Conservation (phyloP, 441 rosid genomes). For the Arabidopsis lyrata region DNA sequence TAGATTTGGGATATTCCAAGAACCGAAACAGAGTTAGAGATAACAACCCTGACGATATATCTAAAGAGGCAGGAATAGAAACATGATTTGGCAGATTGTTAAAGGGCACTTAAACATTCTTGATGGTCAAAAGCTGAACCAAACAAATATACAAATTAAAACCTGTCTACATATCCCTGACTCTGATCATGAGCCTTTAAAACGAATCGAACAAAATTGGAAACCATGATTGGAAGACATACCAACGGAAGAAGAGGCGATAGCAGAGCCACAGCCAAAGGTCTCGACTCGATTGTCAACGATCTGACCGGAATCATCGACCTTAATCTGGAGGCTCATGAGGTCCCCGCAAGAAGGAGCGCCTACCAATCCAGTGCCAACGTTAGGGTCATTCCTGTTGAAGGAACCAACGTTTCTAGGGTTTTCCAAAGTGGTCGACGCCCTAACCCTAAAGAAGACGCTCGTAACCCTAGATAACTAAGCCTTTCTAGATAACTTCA, state of each 20-base stretch:
- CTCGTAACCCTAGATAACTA: constrained; percentile 46
- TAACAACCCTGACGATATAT: too few species aligned
- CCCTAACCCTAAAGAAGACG: constrained; percentile 34
- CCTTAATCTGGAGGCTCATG: constrained; percentile 85
- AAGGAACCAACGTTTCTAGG: constrained; percentile 48
- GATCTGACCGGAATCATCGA: constrained; percentile 73
- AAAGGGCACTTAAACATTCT: constrained; percentile 14
- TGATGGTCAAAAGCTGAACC: constrained; percentile 7
- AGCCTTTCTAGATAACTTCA: constrained; percentile 19
- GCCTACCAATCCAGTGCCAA: constrained; percentile 83
- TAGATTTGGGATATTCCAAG: not conserved
- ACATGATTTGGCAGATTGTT: too few species aligned
- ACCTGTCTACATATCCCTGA: too few species aligned
- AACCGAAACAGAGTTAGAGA: not conserved
- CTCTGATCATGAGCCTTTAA: too few species aligned
- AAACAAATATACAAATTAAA: not conserved
- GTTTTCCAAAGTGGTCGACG: constrained; percentile 66
- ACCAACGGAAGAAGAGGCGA: constrained; percentile 89
- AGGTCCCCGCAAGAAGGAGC: constrained; percentile 86
- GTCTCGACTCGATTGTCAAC: constrained; percentile 81
- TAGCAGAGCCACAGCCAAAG: constrained; percentile 84
- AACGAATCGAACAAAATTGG: too few species aligned
- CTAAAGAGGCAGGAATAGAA: not conserved
- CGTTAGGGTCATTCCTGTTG: constrained; percentile 64
- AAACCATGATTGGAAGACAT: not conserved